phyloP scores from a whole-genome alignment of 2,329 filamentous ascomycete genomes.

The Coniochaeta prunicola region DNA sequence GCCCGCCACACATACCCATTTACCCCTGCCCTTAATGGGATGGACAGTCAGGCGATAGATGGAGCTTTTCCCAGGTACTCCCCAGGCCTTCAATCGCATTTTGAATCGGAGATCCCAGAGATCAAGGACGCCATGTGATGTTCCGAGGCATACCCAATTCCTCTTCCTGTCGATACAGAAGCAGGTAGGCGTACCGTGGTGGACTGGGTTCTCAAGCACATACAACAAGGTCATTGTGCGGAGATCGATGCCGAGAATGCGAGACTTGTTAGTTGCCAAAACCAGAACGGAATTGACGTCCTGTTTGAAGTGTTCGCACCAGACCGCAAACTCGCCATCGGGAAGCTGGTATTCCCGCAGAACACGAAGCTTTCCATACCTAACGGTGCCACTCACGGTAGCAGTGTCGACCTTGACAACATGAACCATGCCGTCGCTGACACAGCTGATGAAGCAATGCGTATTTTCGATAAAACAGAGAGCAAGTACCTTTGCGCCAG shows the following conservation, averaged over 20 bases:
- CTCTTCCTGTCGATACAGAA: conserved; percentile 82
- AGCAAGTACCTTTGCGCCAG: conserved; percentile 66
- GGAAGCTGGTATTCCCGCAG: conserved; percentile 77
- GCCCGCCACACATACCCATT: conserved; percentile 82
- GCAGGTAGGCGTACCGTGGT: conserved; percentile 85
- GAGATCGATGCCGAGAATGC: conserved; percentile 77
- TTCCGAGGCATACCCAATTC: conserved; percentile 88
- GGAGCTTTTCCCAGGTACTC: conserved; percentile 69
- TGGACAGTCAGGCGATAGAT: conserved; percentile 77
- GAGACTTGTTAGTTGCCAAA: conserved; percentile 78
- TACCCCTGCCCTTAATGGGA: conserved; percentile 68
- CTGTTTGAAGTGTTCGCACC: conserved; percentile 85
- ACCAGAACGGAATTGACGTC: conserved; percentile 78
- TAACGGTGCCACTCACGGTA: conserved; percentile 41
- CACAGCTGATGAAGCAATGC: conserved; percentile 87
- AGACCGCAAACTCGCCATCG: conserved; percentile 69
- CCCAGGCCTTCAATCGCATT: conserved; percentile 81
- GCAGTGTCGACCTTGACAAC: conserved; percentile 70
- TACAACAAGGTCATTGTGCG: conserved; percentile 80
- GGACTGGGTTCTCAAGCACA: conserved; percentile 75
- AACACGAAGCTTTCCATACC: conserved; percentile 71
- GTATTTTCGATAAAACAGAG: conserved; percentile 91
- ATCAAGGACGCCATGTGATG: conserved; percentile 85
- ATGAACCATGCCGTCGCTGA: conserved; percentile 82
- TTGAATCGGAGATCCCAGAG: conserved; percentile 97